Evolutionary conservation across 192 early-diverging fungal genomes (phyloP).

Genomic region (Coemansia sp.): DNA sequence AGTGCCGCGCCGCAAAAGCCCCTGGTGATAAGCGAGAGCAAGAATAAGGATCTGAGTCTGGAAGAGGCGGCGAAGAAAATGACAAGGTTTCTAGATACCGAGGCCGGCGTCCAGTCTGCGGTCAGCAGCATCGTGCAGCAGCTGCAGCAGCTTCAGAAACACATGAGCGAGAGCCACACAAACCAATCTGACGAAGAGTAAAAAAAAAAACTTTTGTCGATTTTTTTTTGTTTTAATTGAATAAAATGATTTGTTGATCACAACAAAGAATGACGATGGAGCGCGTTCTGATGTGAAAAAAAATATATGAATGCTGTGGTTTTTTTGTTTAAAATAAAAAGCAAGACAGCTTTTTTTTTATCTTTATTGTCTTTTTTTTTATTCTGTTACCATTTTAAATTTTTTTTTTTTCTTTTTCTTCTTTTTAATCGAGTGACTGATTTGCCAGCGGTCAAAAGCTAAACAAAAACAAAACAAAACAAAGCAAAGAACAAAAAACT

Average conservation of each 20-base stretch:
- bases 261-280: neutral
- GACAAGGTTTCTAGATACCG: slow-evolving; percentile 25
- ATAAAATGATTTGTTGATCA: neutral
- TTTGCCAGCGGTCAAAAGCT: neutral
- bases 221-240: neutral
- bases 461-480: slow-evolving; percentile 11
- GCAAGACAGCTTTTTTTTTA: neutral
- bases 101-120: slow-evolving; percentile 41
- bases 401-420: neutral
- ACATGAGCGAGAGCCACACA: neutral
- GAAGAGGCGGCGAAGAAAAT: slow-evolving; percentile 12
- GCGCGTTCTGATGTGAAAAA: slow-evolving; percentile 1
- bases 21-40: slow-evolving; percentile 33
- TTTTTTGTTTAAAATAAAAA: neutral
- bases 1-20: slow-evolving; percentile 22
- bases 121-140: slow-evolving; percentile 35
- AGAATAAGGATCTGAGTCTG: slow-evolving; percentile 11
- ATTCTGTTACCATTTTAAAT: neutral
- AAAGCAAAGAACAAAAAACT: neutral
- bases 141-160: slow-evolving; percentile 28
- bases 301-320: neutral
- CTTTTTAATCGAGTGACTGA: neutral
- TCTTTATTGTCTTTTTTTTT: neutral
- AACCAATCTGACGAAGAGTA: slow-evolving; percentile 6
- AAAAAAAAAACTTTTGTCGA: neutral